Evolutionary conservation across 345 rosid genomes (phyloP).

Genomic region (Triadica sebifera): DNA sequence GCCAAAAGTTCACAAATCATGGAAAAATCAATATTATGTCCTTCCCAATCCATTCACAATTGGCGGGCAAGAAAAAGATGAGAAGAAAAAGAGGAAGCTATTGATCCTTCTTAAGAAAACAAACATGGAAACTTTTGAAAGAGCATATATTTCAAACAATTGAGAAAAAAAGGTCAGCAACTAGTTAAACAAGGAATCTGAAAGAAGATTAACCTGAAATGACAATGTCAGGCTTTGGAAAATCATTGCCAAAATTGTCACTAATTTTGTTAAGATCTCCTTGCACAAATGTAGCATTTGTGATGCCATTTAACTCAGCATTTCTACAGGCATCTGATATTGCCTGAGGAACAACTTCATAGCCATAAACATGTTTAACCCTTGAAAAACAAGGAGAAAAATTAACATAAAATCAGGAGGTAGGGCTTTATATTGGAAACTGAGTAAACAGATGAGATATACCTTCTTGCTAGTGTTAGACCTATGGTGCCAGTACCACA

Average conservation of each 20-base stretch:
- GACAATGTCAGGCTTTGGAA: slow-evolving; percentile 80
- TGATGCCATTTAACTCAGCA: slow-evolving; percentile 74
- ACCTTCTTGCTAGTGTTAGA: slow-evolving; percentile 84
- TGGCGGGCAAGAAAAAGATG: too few species aligned
- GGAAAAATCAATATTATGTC: too few species aligned
- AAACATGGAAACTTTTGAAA: too few species aligned
- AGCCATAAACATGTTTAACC: slow-evolving; percentile 83
- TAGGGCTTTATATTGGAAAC: not conserved
- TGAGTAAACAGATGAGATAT: slow-evolving; percentile 17
- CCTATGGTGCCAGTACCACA: slow-evolving; percentile 98
- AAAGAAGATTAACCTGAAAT: slow-evolving; percentile 60
- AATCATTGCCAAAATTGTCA: slow-evolving; percentile 70
- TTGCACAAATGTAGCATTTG: slow-evolving; percentile 77
- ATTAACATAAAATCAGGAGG: not conserved
- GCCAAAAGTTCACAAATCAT: too few species aligned
- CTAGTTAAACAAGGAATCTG: slow-evolving; percentile 7
- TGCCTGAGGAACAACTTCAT: slow-evolving; percentile 93
- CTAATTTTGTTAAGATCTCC: slow-evolving; percentile 94
- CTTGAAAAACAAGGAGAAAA: slow-evolving; percentile 30
- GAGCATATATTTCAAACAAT: not conserved
- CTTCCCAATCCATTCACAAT: too few species aligned
- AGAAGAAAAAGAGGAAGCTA: too few species aligned
- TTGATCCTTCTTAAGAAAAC: too few species aligned
- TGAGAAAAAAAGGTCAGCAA: not conserved
- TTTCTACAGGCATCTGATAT: slow-evolving; percentile 68